Base-by-base conservation (phyloP, 2,329 filamentous ascomycete species). In the Penicillium sp. region DNA sequence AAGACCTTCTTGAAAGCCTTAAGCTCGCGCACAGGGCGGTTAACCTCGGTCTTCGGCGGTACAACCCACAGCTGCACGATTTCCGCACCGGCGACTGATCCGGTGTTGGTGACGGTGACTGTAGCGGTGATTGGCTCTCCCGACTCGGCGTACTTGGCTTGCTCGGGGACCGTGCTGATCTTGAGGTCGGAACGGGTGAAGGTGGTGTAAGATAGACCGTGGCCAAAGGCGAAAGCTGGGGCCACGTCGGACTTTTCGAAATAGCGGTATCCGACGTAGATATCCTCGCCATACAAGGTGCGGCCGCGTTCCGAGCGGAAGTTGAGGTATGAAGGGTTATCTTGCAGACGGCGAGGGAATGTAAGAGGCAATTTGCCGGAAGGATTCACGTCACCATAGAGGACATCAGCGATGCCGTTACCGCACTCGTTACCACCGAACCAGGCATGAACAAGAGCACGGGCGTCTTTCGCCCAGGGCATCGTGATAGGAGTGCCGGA, bases 401-500 rank as follows among this genome's bases (percentile, higher is more conserved):
- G 73, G 1, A 91, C 77, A 55, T 91, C 87, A 0, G 85, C 86
- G 52, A 94, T 84, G 9, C 83, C 84, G 61, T 90, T 89, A 5
- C 88, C 88, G 4, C 84, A 85, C 71, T 93, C 88, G 60, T 93
- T 88, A n/a, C 88, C 88, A 51, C 87, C 86, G 60, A 90, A 93
- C 86, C 87, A 93, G 6, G 86, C 86, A 60, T 91, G 85, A 1
- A 90, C 63, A 1, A 90, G 72, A 2, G 82, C 80, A 6, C 73
- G 72, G 8, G 71, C 64, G n/a, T 71, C 64, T 4, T 68, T 59
- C 3, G 60, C 65, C 69, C 75, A 75, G 0, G 74, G 76, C 66
- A 78, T 75, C 2, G 72, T 75, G 9, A 78, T 70, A 0, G 87
- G 86, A 0, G 86, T 88, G 33, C 87, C 88, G 0, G 85, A 88